phyloP scores from a whole-genome alignment of 768 basidiomycete genomes.

The Leccinellum rugosiceps region DNA sequence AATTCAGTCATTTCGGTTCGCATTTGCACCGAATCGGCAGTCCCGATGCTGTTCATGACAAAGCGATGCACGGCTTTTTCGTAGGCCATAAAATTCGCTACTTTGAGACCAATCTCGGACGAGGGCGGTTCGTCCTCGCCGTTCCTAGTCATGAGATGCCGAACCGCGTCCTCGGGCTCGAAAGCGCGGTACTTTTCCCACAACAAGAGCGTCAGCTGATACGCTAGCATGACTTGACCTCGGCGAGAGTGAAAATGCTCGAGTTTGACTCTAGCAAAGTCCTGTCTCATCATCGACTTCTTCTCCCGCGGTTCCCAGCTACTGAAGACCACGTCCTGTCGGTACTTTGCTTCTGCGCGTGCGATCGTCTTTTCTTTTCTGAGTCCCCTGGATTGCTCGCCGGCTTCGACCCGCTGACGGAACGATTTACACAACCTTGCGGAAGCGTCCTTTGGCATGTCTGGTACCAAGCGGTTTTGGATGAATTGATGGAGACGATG shows the following conservation, averaged over 20 bases:
- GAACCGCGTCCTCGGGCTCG: conserved; percentile 43
- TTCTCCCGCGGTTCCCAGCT: conserved; percentile 27
- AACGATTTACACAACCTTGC: conserved; percentile 30
- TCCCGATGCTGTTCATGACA: conserved; percentile 38
- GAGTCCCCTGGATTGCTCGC: conserved; percentile 24
- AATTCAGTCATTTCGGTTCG: conserved; percentile 35
- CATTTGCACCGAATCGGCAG: conserved; percentile 17
- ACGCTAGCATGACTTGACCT: conserved; percentile 43
- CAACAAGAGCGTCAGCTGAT: conserved; percentile 41
- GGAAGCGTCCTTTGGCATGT: conserved; percentile 30
- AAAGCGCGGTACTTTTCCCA: conserved; percentile 39
- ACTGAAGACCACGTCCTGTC: conserved; percentile 16
- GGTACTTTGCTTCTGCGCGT: conserved; percentile 18
- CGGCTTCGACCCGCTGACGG: conserved; percentile 22
- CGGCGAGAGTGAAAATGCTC: conserved; percentile 33
- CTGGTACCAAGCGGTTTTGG: conserved; percentile 29
- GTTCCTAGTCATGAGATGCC: conserved; percentile 34
- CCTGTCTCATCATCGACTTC: conserved; percentile 27
- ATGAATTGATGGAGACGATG: conserved; percentile 28
- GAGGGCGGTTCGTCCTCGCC: conserved; percentile 25
- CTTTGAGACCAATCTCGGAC: conserved; percentile 29
- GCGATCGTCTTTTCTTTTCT: conserved; percentile 26
- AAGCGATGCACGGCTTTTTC: conserved; percentile 39
- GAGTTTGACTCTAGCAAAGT: conserved; percentile 29
- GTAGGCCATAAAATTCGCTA: conserved; percentile 33